Conservation (phyloP, 768 basidiomycete species). For the Agaricus sinodeliciosus region DNA sequence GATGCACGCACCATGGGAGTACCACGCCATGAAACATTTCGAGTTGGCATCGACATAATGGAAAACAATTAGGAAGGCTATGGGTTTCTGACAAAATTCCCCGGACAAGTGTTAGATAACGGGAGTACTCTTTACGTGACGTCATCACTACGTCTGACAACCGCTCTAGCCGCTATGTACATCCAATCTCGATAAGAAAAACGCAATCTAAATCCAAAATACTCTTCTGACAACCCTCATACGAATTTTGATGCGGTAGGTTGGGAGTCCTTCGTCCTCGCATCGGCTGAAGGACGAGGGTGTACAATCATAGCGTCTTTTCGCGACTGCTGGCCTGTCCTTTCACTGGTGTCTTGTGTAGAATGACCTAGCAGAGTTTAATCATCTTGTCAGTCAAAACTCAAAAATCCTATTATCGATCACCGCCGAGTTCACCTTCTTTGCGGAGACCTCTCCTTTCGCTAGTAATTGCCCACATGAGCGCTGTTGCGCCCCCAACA, state of each 20-base stretch:
- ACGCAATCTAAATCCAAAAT: no score
- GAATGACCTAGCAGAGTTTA: not conserved
- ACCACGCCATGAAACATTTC: constrained; percentile 10
- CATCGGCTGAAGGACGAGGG: not conserved
- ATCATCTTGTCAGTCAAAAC: no score
- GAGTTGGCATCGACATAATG: not conserved
- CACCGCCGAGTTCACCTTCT: not conserved
- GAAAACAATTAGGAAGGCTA: not conserved
- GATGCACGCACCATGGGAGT: constrained; percentile 11
- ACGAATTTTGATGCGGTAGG: not conserved
- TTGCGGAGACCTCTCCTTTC: not conserved
- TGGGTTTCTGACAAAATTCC: no score
- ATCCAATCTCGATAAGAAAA: no score
- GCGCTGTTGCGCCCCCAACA: not conserved
- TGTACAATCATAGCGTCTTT: not conserved
- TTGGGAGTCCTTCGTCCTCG: not conserved
- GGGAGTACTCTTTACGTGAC: no score
- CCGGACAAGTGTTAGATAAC: no score
- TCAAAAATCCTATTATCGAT: no score
- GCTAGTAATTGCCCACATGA: not conserved
- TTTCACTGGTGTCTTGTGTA: not conserved
- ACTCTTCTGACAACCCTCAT: not conserved
- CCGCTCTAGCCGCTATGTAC: no score
- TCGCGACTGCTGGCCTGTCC: not conserved
- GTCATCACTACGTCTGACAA: no score